Evolutionary conservation across 805 yeast species (phyloP), one percentile per base, ranked within the genome.

Genomic region (Myxozyma sirexii): DNA sequence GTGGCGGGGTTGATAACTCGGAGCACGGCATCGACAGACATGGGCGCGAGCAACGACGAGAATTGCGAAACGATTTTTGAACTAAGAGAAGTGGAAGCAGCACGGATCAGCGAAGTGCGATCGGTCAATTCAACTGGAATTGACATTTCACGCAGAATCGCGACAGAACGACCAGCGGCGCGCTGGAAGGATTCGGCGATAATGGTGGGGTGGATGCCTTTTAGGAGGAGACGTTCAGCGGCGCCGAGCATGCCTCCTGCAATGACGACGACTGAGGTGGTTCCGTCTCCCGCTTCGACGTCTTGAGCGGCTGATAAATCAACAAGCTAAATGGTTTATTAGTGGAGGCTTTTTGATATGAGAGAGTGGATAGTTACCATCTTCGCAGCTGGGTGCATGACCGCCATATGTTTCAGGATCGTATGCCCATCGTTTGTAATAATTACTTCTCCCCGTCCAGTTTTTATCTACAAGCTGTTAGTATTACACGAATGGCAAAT

Each of bases 221-320:
- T 90, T 67, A 84, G 85, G 69, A 94, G 81, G 60, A 94, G 79
- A 72, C 87, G 86, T 69, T 94, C 99, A 56, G 98, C 96, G 17
- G 99, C 99, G 31, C 93, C 96, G 56, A 94, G 79, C 50, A 94
- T 76, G 4, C 97, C 93, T 38, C 99, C 99, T 4, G 97, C 90
- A 63, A 94, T 80, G 56, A 94, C 93, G 29, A 96, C 99, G 33
- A 94, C 99, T 1, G 97, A 87, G 0, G 99, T 94, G 35, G 99
- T 94, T 65, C 99, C 99, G 73, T 94, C 99, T 57, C 99, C 99
- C n/a, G 98, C 99, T 75, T 92, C 99, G 39, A 92, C 88, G 70
- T 94, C 99, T 76, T 94, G 99, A 1, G 99, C 98, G 43, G 92
- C 97, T 60, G 96, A 87, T 27, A 94, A 89, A 72, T 94, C 98